These are phyloP conservation scores for Dalbergia oliveri DNA, from an alignment of 306 rosid species.

Conservation along the genomic window DNA sequence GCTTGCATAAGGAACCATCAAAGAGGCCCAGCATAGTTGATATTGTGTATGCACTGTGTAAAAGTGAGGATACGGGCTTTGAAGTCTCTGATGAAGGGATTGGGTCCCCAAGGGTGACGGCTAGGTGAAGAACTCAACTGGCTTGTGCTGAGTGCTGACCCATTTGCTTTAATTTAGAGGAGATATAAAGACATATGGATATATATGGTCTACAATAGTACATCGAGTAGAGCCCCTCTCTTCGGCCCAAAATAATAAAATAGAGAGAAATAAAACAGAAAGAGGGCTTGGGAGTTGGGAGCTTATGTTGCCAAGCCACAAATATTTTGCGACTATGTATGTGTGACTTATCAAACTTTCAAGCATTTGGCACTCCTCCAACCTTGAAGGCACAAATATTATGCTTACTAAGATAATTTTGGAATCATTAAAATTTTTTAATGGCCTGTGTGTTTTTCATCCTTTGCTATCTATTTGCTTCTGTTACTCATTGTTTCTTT, in stretches of 20 bases:
- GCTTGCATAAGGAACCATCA: slow-evolving; percentile 72
- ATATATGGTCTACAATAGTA: too few relatives aligned
- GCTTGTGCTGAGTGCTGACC: not conserved
- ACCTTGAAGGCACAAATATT: too few relatives aligned
- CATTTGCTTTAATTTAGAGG: not conserved
- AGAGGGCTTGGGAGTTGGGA: not conserved
- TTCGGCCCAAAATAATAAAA: too few relatives aligned
- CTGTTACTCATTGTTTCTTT: not conserved
- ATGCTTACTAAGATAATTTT: too few relatives aligned
- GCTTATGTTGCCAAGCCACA: not conserved
- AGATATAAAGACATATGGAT: too few relatives aligned
- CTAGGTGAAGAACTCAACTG: slow-evolving; percentile 54
- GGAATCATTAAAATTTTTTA: too few relatives aligned
- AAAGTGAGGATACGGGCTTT: slow-evolving; percentile 70
- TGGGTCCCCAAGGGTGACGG: slow-evolving; percentile 56
- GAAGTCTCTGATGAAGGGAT: slow-evolving; percentile 76
- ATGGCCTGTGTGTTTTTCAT: not conserved
- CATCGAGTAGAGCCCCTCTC: not conserved
- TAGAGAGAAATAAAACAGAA: not conserved
- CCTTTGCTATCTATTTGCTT: not conserved
- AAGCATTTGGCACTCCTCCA: too few relatives aligned
- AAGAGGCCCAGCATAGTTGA: slow-evolving; percentile 91
- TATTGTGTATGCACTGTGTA: slow-evolving; percentile 74
- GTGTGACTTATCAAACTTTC: not conserved
- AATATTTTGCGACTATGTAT: not conserved